Percentiles rank a stretch among this genome's conserved stretches.
Evolutionary conservation across 2,329 filamentous ascomycete genomes (phyloP).

Genomic region (Cladobotryum protrusum): DNA sequence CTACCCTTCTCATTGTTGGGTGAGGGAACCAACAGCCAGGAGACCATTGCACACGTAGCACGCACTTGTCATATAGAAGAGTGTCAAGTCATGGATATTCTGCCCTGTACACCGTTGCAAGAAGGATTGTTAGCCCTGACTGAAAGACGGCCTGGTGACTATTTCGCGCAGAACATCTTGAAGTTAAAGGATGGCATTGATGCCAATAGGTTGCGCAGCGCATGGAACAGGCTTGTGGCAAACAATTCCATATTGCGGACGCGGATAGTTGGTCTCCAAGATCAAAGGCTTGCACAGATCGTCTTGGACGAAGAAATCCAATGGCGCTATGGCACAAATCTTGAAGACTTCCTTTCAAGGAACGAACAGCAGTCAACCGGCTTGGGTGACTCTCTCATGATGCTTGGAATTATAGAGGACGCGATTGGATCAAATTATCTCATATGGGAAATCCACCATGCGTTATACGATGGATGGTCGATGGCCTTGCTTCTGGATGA

Average conservation of each 20-base stretch:
- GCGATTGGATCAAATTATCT: slow-evolving; percentile 5
- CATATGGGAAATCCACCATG: slow-evolving; percentile 36
- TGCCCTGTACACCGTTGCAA: slow-evolving; percentile 32
- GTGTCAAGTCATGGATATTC: no score
- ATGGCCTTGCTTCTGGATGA: slow-evolving; percentile 39
- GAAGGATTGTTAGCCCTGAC: slow-evolving; percentile 30
- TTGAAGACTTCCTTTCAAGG: no score
- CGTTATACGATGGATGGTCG: slow-evolving; percentile 41
- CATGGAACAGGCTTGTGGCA: slow-evolving; percentile 9
- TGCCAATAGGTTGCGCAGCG: slow-evolving; percentile 11
- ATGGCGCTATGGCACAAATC: no score
- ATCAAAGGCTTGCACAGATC: no score
- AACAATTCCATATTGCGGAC: no score
- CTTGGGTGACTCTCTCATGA: slow-evolving; percentile 3
- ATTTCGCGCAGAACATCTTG: slow-evolving; percentile 13
- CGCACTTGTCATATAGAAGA: slow-evolving; percentile 26
- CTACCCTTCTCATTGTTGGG: no score
- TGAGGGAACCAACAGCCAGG: no score
- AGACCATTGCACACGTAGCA: neutral
- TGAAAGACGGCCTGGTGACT: slow-evolving; percentile 18
- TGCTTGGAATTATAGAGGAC: slow-evolving; percentile 8
- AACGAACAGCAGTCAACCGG: neutral
- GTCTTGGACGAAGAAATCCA: no score
- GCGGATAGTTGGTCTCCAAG: no score
- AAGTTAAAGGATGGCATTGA: slow-evolving; percentile 9